Evolutionary conservation across 2,329 filamentous ascomycete genomes (phyloP).

Genomic region (Domatiomyces catenatus): DNA sequence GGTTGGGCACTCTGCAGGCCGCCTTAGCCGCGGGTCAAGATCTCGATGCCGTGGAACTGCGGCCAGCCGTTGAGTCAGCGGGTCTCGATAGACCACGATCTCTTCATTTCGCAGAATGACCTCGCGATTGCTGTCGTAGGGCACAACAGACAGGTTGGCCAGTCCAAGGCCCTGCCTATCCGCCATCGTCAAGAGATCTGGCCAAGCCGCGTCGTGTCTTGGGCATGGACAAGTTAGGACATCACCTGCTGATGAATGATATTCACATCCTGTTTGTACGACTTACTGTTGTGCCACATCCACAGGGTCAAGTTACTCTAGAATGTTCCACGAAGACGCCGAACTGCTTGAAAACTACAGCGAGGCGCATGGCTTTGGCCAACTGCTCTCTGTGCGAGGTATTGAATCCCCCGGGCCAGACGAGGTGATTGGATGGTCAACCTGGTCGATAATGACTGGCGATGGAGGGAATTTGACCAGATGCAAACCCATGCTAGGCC

Average conservation of each 20-base stretch:
- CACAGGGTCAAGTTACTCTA: not conserved
- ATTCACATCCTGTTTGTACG: not conserved
- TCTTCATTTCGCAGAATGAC: constrained; percentile 61
- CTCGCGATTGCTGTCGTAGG: constrained; percentile 26
- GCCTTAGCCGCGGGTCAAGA: constrained; percentile 29
- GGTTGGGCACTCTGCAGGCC: constrained; percentile 62
- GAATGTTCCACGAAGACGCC: not conserved
- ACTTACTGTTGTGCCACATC: not conserved
- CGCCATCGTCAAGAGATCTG: constrained; percentile 5
- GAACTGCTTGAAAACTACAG: not conserved
- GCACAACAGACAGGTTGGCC: constrained; percentile 13
- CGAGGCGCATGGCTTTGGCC: not conserved
- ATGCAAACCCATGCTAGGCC: not conserved
- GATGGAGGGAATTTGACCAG: not conserved
- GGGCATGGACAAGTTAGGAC: not conserved
- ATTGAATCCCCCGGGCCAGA: not conserved
- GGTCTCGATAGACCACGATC: constrained; percentile 82
- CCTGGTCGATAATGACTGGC: not conserved
- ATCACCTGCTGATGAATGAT: not conserved
- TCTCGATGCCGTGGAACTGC: constrained; percentile 46
- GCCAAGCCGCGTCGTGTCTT: not conserved
- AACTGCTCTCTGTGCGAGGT: not conserved
- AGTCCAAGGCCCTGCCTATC: constrained; percentile 3
- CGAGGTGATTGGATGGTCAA: not conserved
- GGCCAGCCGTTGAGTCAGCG: constrained; percentile 66